Base-by-base conservation (phyloP, 176 grass and related monocot genomes). In the Aegilops longissima region DNA sequence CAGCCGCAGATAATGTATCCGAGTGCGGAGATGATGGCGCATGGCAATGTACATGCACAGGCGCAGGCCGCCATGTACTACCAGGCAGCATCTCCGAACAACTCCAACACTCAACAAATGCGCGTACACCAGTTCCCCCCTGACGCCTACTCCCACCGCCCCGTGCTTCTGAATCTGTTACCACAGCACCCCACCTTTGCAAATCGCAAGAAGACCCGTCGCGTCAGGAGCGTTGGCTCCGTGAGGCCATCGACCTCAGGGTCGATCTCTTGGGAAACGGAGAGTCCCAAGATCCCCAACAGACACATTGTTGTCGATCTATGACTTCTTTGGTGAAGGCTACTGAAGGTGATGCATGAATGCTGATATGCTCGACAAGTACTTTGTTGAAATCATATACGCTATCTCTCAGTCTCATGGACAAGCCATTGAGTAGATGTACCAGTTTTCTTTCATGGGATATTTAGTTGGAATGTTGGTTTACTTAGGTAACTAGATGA, bases 101-200 rank as follows among this genome's bases (percentile, higher is more conserved):
- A 5, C 24, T 14, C 35, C 21, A 40, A 34, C 61, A 4, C 76
- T 13, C 56, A 59, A 59, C 11, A 49, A 4, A 2, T 38, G 62
- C 45, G 54, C n/a, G 23, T 5, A 21, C 33, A 20, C 5, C 23
- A 11, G 54, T 30, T 9, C 42, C 23, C 33, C 5, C 3, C 27
- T 8, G 42, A 35, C 45, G 69, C 1, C 56, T 47, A 27, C 63
- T 27, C 20, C 7, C 6, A 18, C 39, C 12, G 39, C 18, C 86
- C 78, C 47, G 54, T 89, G 85, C 89, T 87, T 2, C 78, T 94
- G 17, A 73, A 91, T 61, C 85, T 94, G 34, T 94, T 94, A 73
- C 92, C 92, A 13, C 62, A 92, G 31, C 73, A 83, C 66, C 87
- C 89, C 11, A 85, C 81, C 59, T 91, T 72, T 21, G 56, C 44